phyloP scores from a whole-genome alignment of 1,284 basidiomycete species.

The Puccinia hordei region DNA sequence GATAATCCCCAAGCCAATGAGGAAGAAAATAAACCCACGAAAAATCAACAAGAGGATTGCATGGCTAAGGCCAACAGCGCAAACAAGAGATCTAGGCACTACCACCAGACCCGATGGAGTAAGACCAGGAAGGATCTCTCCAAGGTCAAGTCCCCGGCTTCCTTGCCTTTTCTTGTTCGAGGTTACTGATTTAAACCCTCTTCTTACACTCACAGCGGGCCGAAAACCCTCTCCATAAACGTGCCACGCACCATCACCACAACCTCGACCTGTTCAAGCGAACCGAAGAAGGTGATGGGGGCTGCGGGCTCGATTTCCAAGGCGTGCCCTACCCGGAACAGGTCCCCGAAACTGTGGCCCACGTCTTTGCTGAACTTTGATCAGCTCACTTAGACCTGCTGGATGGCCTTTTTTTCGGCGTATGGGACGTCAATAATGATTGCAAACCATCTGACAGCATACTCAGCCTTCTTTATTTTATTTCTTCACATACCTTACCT shows the following conservation, averaged over 20 bases:
- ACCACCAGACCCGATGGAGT: neutral
- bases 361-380: neutral
- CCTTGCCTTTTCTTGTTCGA: neutral
- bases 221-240: neutral
- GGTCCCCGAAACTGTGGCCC: neutral
- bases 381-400: neutral
- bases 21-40: too few species aligned
- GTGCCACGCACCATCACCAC: slow-evolving; percentile 1
- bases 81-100: neutral
- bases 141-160: neutral
- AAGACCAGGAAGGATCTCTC: neutral
- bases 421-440: too few species aligned
- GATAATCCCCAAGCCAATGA: too few species aligned
- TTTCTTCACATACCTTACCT: too few species aligned
- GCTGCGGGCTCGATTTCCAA: slow-evolving; percentile 16
- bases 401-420: too few species aligned
- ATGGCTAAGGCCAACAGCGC: neutral
- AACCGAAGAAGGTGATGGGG: neutral
- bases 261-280: neutral
- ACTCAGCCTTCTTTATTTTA: too few species aligned
- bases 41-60: too few species aligned
- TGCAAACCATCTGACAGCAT: too few species aligned
- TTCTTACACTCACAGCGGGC: neutral
- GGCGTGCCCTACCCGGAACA: neutral
- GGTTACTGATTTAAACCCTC: neutral